These are phyloP conservation scores for Acer campestre DNA, from an alignment of 345 rosid species.

Conservation along the genomic window DNA sequence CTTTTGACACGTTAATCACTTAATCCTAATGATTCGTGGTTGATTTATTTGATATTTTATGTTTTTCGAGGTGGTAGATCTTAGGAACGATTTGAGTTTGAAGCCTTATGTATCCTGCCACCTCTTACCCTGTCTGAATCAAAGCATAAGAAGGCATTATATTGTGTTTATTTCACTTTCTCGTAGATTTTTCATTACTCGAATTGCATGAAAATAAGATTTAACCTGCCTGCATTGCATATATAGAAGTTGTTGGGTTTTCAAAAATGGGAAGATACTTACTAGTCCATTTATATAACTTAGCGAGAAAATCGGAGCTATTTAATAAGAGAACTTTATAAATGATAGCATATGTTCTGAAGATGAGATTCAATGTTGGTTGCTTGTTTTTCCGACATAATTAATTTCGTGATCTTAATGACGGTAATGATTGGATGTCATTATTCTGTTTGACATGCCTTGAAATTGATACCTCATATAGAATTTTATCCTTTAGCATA, in stretches of 20 bases:
- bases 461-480: background rate
- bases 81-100: background rate
- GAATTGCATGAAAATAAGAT: constrained; percentile 3
- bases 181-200: background rate
- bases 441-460: background rate
- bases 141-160: background rate
- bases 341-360: background rate
- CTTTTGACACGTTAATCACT: background rate
- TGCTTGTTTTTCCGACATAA: background rate
- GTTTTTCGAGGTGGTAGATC: background rate
- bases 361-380: background rate
- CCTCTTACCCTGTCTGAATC: background rate
- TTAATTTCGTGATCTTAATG: background rate
- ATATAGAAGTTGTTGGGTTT: background rate
- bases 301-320: background rate
- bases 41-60: constrained; percentile 2
- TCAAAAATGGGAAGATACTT: background rate
- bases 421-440: background rate
- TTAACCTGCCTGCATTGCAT: background rate
- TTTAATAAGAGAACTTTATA: background rate
- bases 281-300: background rate
- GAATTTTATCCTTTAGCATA: background rate
- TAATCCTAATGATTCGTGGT: background rate
- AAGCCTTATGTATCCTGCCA: background rate
- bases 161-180: background rate